Conservation (phyloP, 371 early-diverging fungal genomes). For the Phascolomyces articulosus region DNA sequence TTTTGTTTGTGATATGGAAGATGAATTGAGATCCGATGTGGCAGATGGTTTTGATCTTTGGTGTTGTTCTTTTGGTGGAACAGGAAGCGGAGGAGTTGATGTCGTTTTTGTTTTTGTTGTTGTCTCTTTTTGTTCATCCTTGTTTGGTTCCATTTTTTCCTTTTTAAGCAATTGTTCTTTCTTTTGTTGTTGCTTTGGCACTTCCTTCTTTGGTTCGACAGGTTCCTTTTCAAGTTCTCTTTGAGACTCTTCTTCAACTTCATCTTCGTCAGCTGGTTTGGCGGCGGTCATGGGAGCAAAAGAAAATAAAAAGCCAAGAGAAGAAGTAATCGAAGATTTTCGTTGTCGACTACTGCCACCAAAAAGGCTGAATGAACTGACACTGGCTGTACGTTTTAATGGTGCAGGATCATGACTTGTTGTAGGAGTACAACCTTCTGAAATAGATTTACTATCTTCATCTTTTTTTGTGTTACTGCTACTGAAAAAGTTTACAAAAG, state of each 20-base stretch:
- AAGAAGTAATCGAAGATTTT: constrained; percentile 23
- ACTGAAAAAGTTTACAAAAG: constrained; percentile 19
- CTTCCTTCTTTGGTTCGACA: constrained; percentile 3
- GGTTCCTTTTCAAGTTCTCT: constrained; percentile 1
- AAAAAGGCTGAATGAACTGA: constrained; percentile 15
- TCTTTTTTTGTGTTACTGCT: not conserved
- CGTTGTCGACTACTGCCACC: constrained; percentile 14
- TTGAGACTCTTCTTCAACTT: not conserved
- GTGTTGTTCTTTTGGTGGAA: not conserved
- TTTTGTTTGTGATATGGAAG: not conserved
- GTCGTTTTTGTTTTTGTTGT: not conserved
- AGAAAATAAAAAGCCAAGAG: constrained; percentile 14
- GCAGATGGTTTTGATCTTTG: constrained; percentile 3
- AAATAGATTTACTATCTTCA: constrained; percentile 11
- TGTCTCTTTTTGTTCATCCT: too few species aligned
- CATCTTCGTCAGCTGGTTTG: not conserved
- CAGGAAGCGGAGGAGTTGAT: not conserved
- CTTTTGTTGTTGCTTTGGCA: not conserved
- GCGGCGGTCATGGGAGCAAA: constrained; percentile 16
- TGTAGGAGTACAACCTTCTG: constrained; percentile 9
- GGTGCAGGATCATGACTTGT: not conserved
- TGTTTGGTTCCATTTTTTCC: not conserved
- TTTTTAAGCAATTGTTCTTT: too few species aligned
- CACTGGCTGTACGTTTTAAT: constrained; percentile 16
- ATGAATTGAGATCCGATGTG: not conserved